Conservation (phyloP, 2,329 filamentous ascomycete species). For the Talaromyces sp. region DNA sequence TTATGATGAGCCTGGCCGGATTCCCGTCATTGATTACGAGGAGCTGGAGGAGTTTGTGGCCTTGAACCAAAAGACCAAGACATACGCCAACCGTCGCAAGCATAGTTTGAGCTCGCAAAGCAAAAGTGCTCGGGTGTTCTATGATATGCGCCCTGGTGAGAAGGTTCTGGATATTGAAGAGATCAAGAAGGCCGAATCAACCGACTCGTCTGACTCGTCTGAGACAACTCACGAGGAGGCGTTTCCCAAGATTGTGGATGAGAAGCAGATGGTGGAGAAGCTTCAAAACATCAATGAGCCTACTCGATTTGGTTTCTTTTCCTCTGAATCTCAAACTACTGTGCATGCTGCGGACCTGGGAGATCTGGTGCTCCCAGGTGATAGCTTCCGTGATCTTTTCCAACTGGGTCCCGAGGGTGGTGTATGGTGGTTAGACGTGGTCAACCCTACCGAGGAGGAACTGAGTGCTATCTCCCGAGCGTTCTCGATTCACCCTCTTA, state of each 20-base stretch:
- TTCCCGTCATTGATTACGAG: conserved; percentile 86
- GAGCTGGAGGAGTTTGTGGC: conserved; percentile 90
- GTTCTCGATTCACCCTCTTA: conserved; percentile 93
- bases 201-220: conserved; percentile 33
- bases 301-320: conserved; percentile 95
- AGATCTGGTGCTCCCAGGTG: conserved; percentile 84
- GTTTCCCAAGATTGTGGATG: conserved; percentile 30
- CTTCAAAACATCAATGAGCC: conserved; percentile 58
- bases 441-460: conserved; percentile 86
- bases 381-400: conserved; percentile 87
- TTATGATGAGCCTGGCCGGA: conserved; percentile 72
- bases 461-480: conserved; percentile 86
- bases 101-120: conserved; percentile 55
- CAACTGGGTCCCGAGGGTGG: conserved; percentile 70
- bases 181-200: conserved; percentile 36
- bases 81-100: conserved; percentile 35
- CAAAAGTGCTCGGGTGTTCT: conserved; percentile 59
- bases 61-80: conserved; percentile 57
- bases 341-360: conserved; percentile 89
- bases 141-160: conserved; percentile 58
- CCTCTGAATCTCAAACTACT: conserved; percentile 88
- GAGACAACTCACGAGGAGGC: conserved; percentile 39
- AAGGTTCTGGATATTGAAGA: conserved; percentile 39
- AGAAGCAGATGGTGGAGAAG: conserved; percentile 36
- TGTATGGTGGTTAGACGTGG: conserved; percentile 98